Evolutionary conservation across 345 rosid genomes (phyloP).

Genomic region (Capsella bursapastoris): DNA sequence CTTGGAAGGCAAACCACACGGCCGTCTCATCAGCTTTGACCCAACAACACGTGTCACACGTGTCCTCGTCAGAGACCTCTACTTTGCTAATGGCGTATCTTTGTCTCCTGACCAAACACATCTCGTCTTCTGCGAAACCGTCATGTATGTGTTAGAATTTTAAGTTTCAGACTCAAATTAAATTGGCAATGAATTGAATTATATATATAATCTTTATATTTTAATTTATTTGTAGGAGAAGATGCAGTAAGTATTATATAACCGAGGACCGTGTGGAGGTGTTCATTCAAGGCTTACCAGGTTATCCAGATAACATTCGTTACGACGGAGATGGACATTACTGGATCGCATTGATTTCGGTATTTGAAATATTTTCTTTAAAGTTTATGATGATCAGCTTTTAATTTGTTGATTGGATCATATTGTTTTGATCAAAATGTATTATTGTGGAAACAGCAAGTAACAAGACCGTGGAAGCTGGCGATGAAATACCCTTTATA

Average conservation of each 20-base stretch:
- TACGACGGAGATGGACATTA: conserved; percentile 65
- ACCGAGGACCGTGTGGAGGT: conserved; percentile 50
- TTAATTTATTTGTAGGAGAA: conserved; percentile 24
- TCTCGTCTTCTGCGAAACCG: conserved; percentile 67
- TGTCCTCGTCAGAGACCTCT: conserved; percentile 56
- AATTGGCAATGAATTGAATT: background rate
- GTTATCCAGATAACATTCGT: conserved; percentile 73
- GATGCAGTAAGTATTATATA: conserved; percentile 65
- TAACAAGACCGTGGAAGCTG: conserved; percentile 28
- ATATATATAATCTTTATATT: background rate
- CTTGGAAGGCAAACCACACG: conserved; percentile 72
- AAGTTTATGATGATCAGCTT: background rate
- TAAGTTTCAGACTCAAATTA: background rate
- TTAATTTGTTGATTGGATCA: background rate
- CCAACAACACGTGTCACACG: conserved; percentile 52
- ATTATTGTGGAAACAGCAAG: conserved; percentile 34
- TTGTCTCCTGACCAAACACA: conserved; percentile 65
- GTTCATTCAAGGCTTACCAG: conserved; percentile 59
- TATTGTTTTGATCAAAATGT: background rate
- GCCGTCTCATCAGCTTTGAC: conserved; percentile 65
- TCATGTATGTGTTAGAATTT: background rate
- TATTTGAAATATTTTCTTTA: conserved; percentile 23
- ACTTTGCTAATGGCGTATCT: conserved; percentile 76
- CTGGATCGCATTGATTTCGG: conserved; percentile 65
- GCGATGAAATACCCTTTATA: conserved; percentile 46